Evolutionary conservation across 1,139 yeast species (phyloP), one percentile per base, ranked within the genome.

Genomic region (Pichia terricola): DNA sequence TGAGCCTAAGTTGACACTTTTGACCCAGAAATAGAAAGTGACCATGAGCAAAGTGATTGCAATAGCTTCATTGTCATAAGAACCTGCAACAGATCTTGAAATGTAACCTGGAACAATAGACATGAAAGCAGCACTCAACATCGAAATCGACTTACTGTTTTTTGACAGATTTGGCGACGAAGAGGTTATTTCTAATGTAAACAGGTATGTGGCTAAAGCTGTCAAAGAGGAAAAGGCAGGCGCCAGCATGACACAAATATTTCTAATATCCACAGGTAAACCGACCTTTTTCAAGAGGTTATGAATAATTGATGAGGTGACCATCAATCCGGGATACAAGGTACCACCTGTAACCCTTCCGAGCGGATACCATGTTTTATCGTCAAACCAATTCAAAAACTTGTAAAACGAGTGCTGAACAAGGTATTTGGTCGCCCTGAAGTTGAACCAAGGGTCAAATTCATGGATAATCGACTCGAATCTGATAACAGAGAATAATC

Each of bases 271-370:
- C 45, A 94, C 71, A 26, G 98, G 98, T 51, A 91, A 66, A 26
- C 87, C 79, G 41, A 82, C 64, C 49, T 73, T 70, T 52, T 81
- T 70, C 52, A 91, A 70, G 10, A 78, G 59, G 56, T 81, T 85
- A 81, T 94, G 89, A 47, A 94, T 82, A 28, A 85, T 74, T 33
- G 95, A 95, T 8, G 95, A 82, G 5, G 98, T 88, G 37, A 94
- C 96, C 99, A 94, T 94, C 55, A 94, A 71, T 8, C 99, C 99
- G 3, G 99, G 99, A 61, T 94, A 94, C 53, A 94, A 68, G 3
- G 99, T 94, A 51, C 99, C 99, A 54, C 99, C 99, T 10, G 98
- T 91, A 57, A 94, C 98, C 67, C 99, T 79, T 25, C 99, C 99
- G 52, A 94, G 72, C 26, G 99, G 99, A 63, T 94, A 94, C 99